phyloP scores from a whole-genome alignment of 23 red algal species.

The Rhodosorus marinus region DNA sequence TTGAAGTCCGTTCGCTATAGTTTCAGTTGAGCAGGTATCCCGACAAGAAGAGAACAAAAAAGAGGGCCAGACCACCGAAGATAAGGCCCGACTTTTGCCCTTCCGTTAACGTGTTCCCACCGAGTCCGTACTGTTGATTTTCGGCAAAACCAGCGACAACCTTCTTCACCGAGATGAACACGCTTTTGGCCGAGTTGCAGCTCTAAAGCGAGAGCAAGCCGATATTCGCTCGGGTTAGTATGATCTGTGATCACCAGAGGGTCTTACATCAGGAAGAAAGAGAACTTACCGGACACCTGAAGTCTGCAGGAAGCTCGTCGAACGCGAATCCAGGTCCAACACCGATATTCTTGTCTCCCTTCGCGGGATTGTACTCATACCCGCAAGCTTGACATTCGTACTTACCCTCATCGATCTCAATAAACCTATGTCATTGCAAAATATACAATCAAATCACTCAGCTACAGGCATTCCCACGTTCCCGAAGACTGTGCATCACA shows the following conservation, averaged over 20 bases:
- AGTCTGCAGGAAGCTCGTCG: conserved; percentile 36
- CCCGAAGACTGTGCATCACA: background rate
- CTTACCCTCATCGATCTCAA: conserved; percentile 56
- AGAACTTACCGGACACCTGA: conserved; percentile 51
- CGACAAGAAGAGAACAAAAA: conserved; percentile 56
- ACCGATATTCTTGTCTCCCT: conserved; percentile 27
- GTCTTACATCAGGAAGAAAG: background rate
- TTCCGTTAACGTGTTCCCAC: conserved; percentile 58
- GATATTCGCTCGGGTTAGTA: too few species aligned
- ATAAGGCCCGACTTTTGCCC: conserved; percentile 73
- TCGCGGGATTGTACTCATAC: conserved; percentile 55
- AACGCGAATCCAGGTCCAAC: conserved; percentile 44
- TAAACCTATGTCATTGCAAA: conserved; percentile 12
- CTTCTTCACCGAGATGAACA: conserved; percentile 39
- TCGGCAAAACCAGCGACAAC: conserved; percentile 78
- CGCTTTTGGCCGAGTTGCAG: conserved; percentile 40
- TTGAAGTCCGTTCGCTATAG: background rate
- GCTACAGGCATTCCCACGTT: background rate
- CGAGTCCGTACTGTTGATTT: conserved; percentile 80
- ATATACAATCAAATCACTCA: background rate
- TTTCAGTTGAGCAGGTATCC: conserved; percentile 64
- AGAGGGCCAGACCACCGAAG: conserved; percentile 45
- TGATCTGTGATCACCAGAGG: background rate
- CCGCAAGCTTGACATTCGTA: conserved; percentile 49
- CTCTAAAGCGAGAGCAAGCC: too few species aligned